Conservation (phyloP, 2,329 filamentous ascomycete species). For the Fusarium caatingaense region DNA sequence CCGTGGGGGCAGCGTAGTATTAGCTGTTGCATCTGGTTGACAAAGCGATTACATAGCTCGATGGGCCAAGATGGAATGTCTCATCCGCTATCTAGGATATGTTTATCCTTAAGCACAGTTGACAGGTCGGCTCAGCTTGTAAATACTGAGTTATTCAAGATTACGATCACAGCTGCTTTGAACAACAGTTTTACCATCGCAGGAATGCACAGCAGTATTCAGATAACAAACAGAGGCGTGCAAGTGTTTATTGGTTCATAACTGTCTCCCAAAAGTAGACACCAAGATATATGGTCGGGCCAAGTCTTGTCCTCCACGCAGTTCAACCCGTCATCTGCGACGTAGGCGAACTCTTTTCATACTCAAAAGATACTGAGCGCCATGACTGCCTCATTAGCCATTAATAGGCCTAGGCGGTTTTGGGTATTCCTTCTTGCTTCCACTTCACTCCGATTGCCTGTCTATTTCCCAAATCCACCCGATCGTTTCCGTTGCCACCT, state of each 20-base stretch:
- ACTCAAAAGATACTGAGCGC: constrained; percentile 18
- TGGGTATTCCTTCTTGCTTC: constrained; percentile 36
- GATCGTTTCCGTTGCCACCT: neutral
- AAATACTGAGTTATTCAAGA: neutral
- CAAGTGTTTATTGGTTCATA: constrained; percentile 27
- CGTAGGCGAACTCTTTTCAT: constrained; percentile 3
- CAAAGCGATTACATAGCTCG: neutral
- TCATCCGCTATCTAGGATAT: neutral
- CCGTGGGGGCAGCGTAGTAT: constrained; percentile 2
- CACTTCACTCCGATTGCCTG: constrained; percentile 3
- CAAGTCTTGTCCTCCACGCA: constrained; percentile 18
- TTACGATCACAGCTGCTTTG: neutral
- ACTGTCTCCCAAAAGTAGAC: constrained; percentile 21
- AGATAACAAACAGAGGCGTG: constrained; percentile 3
- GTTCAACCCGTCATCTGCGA: constrained; percentile 13
- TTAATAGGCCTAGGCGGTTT: constrained; percentile 25
- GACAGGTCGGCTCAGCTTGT: neutral
- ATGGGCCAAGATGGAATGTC: neutral
- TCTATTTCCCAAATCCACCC: constrained; percentile 12
- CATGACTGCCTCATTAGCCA: constrained; percentile 30
- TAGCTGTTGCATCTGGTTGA: neutral
- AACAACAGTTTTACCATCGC: neutral
- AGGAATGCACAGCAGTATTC: neutral
- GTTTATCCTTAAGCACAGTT: neutral
- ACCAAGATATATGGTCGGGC: constrained; percentile 19